Conservation (phyloP, 2,329 filamentous ascomycete genomes). For the Shiraia bambusicola region DNA sequence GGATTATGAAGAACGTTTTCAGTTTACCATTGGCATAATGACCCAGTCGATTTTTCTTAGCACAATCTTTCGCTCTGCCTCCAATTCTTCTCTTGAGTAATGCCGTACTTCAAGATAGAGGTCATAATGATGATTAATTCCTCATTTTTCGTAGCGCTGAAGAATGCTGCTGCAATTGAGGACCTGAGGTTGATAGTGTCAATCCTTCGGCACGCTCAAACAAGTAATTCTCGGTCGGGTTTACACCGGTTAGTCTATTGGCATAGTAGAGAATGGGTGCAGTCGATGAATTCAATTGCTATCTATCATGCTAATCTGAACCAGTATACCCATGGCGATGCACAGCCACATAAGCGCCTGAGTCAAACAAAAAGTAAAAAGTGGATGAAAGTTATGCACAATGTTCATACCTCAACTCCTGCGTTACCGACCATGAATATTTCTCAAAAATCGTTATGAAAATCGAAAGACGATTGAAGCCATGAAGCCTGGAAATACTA, state of each 20-base stretch:
- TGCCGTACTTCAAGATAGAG: constrained; percentile 50
- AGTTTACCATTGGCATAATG: constrained; percentile 49
- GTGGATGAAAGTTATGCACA: no score
- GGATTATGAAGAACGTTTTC: background rate
- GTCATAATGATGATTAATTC: constrained; percentile 27
- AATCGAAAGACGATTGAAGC: background rate
- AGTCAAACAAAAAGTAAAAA: no score
- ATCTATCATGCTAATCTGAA: no score
- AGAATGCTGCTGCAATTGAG: constrained; percentile 14
- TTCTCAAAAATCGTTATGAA: background rate
- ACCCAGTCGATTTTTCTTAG: constrained; percentile 50
- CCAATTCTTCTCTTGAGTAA: constrained; percentile 48
- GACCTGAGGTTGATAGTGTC: constrained; percentile 11
- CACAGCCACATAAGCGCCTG: no score
- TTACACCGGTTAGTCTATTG: constrained; percentile 13
- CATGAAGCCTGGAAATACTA: constrained; percentile 27
- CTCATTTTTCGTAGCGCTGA: constrained; percentile 7
- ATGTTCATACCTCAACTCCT: no score
- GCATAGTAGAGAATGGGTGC: background rate
- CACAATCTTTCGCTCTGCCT: constrained; percentile 46
- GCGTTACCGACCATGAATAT: background rate
- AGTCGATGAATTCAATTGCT: background rate
- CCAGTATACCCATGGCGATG: no score
- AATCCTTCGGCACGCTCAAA: constrained; percentile 27
- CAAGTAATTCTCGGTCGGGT: constrained; percentile 19